Percentiles rank a stretch among this genome's conserved stretches.
phyloP scores from a whole-genome alignment of 1,139 yeast genomes.

The Sugiyamaella xylanicola region DNA sequence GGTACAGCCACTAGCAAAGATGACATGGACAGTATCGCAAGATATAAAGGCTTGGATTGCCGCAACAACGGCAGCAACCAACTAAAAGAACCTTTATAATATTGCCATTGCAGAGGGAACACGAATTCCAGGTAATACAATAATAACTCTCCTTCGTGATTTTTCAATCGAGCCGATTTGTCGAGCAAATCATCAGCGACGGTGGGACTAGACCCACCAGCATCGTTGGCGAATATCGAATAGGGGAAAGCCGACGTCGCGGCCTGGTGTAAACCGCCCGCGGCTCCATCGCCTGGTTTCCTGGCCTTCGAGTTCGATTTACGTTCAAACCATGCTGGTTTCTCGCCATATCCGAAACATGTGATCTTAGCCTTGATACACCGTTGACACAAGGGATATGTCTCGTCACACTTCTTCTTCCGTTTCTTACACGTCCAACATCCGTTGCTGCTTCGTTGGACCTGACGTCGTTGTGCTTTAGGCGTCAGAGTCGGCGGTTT shows the following conservation, averaged over 20 bases:
- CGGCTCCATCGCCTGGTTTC: conserved; percentile 16
- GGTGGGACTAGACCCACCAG: not conserved
- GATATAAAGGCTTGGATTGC: conserved; percentile 23
- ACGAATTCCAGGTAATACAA: conserved; percentile 22
- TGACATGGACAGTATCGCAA: conserved; percentile 16
- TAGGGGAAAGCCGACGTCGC: conserved; percentile 18
- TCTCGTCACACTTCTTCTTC: conserved; percentile 83
- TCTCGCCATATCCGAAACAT: conserved; percentile 44
- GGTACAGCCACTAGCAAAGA: not conserved
- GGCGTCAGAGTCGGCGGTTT: conserved; percentile 1
- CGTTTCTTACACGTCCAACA: conserved; percentile 65
- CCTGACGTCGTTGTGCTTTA: conserved; percentile 13
- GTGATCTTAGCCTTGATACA: conserved; percentile 39
- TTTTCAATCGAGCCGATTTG: conserved; percentile 11
- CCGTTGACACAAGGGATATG: conserved; percentile 50
- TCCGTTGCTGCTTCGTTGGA: conserved; percentile 39
- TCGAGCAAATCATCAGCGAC: not conserved
- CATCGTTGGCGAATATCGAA: conserved; percentile 5
- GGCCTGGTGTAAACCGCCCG: conserved; percentile 11
- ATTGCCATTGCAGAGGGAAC: conserved; percentile 27
- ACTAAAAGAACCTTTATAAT: conserved; percentile 21
- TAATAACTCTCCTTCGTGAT: conserved; percentile 23
- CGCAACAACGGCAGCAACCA: conserved; percentile 23
- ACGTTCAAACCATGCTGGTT: conserved; percentile 25
- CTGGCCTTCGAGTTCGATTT: conserved; percentile 22